phyloP scores from a whole-genome alignment of 179 eudicot genomes.

The Patellifolia procumbens region DNA sequence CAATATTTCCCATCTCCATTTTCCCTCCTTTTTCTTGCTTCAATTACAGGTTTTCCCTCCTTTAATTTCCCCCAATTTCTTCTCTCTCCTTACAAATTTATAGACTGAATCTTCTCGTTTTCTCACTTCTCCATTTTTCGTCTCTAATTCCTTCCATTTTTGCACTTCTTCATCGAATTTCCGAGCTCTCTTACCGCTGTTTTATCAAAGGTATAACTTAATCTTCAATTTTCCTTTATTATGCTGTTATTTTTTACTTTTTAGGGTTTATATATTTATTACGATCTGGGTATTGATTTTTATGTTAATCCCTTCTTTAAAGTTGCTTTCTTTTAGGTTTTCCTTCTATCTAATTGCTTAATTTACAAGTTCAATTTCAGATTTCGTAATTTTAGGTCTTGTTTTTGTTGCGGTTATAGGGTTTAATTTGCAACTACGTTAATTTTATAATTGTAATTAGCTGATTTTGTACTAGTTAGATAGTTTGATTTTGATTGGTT shows the following conservation, averaged over 20 bases:
- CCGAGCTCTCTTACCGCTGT: no score
- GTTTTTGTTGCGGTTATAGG: background rate
- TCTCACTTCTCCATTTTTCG: background rate
- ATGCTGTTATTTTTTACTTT: background rate
- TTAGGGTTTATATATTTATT: background rate
- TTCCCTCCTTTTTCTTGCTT: slow-evolving; percentile 1
- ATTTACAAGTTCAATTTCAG: background rate
- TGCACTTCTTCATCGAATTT: background rate
- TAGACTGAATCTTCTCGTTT: background rate
- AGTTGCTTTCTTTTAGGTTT: background rate
- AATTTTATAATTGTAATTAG: background rate
- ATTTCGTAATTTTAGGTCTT: background rate
- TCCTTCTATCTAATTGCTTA: background rate
- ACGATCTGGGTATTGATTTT: background rate
- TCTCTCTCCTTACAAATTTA: background rate
- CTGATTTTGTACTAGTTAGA: background rate
- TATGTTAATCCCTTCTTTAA: background rate
- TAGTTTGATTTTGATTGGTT: background rate
- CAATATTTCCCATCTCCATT: background rate
- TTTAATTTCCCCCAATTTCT: background rate
- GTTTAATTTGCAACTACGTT: background rate
- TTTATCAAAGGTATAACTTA: background rate
- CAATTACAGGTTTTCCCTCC: slow-evolving; percentile 13
- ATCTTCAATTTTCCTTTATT: background rate
- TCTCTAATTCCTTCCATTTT: slow-evolving; percentile 1